Evolutionary conservation across 2,329 filamentous ascomycete genomes (phyloP).

Genomic region (Colletotrichum coccodes): DNA sequence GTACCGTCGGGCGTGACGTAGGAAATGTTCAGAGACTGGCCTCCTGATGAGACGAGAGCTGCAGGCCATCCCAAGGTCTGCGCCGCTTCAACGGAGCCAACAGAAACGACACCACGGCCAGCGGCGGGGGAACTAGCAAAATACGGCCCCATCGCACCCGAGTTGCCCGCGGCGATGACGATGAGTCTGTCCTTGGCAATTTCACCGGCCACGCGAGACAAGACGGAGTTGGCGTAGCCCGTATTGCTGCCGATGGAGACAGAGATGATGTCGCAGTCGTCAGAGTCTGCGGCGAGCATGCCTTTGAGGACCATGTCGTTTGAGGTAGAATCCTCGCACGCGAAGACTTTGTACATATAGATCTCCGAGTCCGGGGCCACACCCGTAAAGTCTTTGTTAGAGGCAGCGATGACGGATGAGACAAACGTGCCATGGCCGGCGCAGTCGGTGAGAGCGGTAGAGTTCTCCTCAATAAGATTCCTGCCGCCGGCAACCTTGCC

Average conservation of each 20-base stretch:
- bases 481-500: conserved; percentile 34
- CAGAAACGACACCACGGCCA: not conserved
- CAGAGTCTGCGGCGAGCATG: conserved; percentile 35
- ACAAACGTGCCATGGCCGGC: conserved; percentile 36
- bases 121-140: conserved; percentile 25
- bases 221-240: conserved; percentile 29
- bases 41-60: conserved; percentile 21
- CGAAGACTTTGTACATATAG: conserved; percentile 40
- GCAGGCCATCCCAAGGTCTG: conserved; percentile 35
- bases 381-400: conserved; percentile 29
- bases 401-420: conserved; percentile 26
- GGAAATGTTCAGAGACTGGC: conserved; percentile 22
- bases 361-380: conserved; percentile 36
- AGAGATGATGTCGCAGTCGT: conserved; percentile 37
- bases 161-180: conserved; percentile 24
- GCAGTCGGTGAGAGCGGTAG: conserved; percentile 31
- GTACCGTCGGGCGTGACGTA: conserved; percentile 32
- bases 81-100: conserved; percentile 26
- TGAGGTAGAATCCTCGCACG: conserved; percentile 27
- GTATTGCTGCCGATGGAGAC: conserved; percentile 33
- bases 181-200: conserved; percentile 28
- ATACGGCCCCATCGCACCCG: conserved; percentile 15
- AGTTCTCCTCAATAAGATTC: conserved; percentile 34
- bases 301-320: conserved; percentile 37
- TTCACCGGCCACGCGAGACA: conserved; percentile 16